Base-by-base conservation (phyloP, 805 yeast species). In the Teunomyces atbi region DNA sequence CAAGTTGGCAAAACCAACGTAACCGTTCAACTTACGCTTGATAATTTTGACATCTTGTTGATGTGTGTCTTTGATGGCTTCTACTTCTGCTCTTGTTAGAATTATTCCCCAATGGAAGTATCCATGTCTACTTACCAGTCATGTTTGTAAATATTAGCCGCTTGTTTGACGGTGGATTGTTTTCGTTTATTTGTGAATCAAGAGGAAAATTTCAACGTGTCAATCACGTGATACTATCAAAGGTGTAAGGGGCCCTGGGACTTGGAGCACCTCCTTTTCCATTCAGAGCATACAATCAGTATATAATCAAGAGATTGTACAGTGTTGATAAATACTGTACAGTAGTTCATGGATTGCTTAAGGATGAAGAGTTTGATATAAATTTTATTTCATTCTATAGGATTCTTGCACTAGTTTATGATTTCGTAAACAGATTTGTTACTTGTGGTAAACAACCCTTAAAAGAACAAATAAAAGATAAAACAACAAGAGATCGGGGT, bases 1-100 rank as follows among this genome's bases (percentile, higher is more conserved):
- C 61, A 94, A 77, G 70, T 91, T 94, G 55, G 97, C 96, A 71
- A 94, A 94, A 5, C 99, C 99, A 46, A 94, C 99, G 64, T 86
- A 91, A 3, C 96, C 92, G 56, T 84, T 87, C 57, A 92, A 81
- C 64, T 89, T 89, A 58, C 96, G 84, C 57, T 85, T 83, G 59
- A 89, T 80, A 51, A 89, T 74, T 57, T 85, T 84, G 50, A 79
- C 69, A 32, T 76, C 80, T 47, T 54, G 67, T 32, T 59, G 57
- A 41, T 50, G 28, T 15, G 50, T 41, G 4, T 51, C 56, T 41
- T 49, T 48, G 21, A 49, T 41, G 23, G 51, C 20, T 41, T 52
- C 53, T 39, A 51, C 52, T 47, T 51, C 55, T 42, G 51, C 46
- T 48, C 36, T 32, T 23, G 47, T 47, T 43, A 47, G 50, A 41